Evolutionary conservation across 495 filamentous ascomycete species (phyloP).

Genomic region (Pyrenula massariospora): DNA sequence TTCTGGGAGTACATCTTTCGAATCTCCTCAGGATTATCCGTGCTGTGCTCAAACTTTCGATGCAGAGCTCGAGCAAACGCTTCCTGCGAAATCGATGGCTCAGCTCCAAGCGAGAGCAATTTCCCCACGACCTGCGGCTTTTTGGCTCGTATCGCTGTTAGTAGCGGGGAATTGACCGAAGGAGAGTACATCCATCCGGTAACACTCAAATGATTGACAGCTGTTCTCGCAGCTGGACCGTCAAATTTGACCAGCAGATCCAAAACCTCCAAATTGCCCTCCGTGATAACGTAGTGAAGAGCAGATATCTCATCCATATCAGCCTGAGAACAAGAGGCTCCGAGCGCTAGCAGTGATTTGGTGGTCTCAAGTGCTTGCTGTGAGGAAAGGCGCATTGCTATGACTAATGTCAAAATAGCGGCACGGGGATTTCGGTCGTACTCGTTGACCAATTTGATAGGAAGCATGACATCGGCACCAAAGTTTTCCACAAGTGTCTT

Average conservation of each 20-base stretch:
- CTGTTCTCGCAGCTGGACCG: slow-evolving; percentile 41
- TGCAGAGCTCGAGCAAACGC: slow-evolving; percentile 27
- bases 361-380: slow-evolving; percentile 50
- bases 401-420: slow-evolving; percentile 53
- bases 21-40: slow-evolving; percentile 22
- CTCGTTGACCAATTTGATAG: slow-evolving; percentile 47
- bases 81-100: slow-evolving; percentile 20
- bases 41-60: slow-evolving; percentile 2
- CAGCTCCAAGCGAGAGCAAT: slow-evolving; percentile 33
- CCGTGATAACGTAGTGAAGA: slow-evolving; percentile 42
- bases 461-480: slow-evolving; percentile 60
- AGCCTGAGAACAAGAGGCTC: slow-evolving; percentile 61
- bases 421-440: slow-evolving; percentile 29
- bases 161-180: slow-evolving; percentile 22
- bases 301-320: slow-evolving; percentile 47
- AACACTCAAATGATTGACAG: slow-evolving; percentile 48
- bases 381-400: slow-evolving; percentile 41
- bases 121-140: slow-evolving; percentile 24
- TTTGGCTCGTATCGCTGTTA: slow-evolving; percentile 26
- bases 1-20: slow-evolving; percentile 20
- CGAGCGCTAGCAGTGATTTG: slow-evolving; percentile 50
- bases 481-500: slow-evolving; percentile 58
- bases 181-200: slow-evolving; percentile 7
- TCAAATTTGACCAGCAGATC: slow-evolving; percentile 49
- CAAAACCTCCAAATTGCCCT: slow-evolving; percentile 36